Base-by-base conservation (phyloP, 2,329 filamentous ascomycete species). In the Hypoxylon sp. region DNA sequence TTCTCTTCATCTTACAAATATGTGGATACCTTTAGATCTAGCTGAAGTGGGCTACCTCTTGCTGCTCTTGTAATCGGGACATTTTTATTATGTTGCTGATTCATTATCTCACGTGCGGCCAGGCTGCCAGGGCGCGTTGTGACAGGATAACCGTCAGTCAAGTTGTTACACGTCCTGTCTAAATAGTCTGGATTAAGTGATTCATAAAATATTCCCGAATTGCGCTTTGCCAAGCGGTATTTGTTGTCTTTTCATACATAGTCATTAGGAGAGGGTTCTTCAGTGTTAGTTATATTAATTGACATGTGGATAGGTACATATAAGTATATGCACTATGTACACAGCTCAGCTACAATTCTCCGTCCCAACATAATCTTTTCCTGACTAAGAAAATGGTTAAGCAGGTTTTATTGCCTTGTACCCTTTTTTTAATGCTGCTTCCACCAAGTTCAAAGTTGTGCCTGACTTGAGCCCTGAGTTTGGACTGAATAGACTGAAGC, bases 371-470 rank as follows among this genome's bases (percentile, higher is more conserved):
- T 33, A 33, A 42, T n/a, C 53, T 39, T 55, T 59, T 29, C 24
- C 37, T 63, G 57, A 65, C 53, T 63, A 52, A 57, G 35, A 35
- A 44, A 53, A 61, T 59, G 14, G 22, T 46, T 44, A 47, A 55
- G 46, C 55, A 61, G 39, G 59, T 59, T 63, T 63, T 60, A n/a
- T 63, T 63, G 26, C 33, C 42, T 53, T 50, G 50, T 51, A 42
- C n/a, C 42, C 47, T 39, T 60, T 62, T 63, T 69, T 66, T n/a
- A n/a, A 69, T 67, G 67, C 67, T 57, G 53, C 42, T 51, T 58
- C 22, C 9, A 42, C 63, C 59, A 67, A 61, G 67, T 67, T 68
- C 59, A 59, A 64, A 61, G 47, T 67, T 65, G 60, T 67, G 59
- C 67, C 67, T 67, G 64, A 54, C 54, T 29, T 59, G 62, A 61